Evolutionary conservation across 495 filamentous ascomycete genomes (phyloP).

Genomic region (Penicillium nucicola): DNA sequence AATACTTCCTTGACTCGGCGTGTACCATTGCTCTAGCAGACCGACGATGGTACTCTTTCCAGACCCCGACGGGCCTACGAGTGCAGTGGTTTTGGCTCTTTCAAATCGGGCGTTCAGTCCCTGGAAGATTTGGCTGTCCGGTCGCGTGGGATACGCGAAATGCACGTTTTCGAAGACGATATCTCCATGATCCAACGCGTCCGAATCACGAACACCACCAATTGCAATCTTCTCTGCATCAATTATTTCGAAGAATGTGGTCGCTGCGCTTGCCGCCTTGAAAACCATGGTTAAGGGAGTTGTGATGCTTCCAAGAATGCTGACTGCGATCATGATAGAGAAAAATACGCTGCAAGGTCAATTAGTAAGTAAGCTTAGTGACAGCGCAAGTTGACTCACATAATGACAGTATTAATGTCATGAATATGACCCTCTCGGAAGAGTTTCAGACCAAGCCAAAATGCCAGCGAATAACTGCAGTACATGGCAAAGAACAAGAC

Average conservation of each 20-base stretch:
- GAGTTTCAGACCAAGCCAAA: slow-evolving; percentile 48
- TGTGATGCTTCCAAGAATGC: slow-evolving; percentile 24
- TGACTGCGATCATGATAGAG: slow-evolving; percentile 32
- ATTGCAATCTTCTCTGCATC: slow-evolving; percentile 39
- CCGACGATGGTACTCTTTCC: slow-evolving; percentile 68
- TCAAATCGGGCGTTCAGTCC: slow-evolving; percentile 39
- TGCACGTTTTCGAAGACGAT: slow-evolving; percentile 57
- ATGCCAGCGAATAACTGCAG: slow-evolving; percentile 48
- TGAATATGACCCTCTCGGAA: slow-evolving; percentile 31
- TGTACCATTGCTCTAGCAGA: slow-evolving; percentile 63
- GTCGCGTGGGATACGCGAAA: slow-evolving; percentile 58
- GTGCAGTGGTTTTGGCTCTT: slow-evolving; percentile 48
- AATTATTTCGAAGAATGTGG: slow-evolving; percentile 44
- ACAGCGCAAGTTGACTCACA: slow-evolving; percentile 28
- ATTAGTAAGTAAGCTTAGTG: too few relatives aligned
- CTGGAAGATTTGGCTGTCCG: slow-evolving; percentile 36
- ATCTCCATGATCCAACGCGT: slow-evolving; percentile 32
- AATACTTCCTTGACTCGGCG: slow-evolving; percentile 37
- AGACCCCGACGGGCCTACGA: slow-evolving; percentile 58
- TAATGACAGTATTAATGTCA: slow-evolving; percentile 48
- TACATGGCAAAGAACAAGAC: slow-evolving; percentile 43
- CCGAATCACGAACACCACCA: slow-evolving; percentile 25
- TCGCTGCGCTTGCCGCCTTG: slow-evolving; percentile 44
- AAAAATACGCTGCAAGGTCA: slow-evolving; percentile 35
- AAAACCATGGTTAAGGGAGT: slow-evolving; percentile 47